Base-by-base conservation (phyloP, 2,329 filamentous ascomycete species). In the Aspergillus bombycis region DNA sequence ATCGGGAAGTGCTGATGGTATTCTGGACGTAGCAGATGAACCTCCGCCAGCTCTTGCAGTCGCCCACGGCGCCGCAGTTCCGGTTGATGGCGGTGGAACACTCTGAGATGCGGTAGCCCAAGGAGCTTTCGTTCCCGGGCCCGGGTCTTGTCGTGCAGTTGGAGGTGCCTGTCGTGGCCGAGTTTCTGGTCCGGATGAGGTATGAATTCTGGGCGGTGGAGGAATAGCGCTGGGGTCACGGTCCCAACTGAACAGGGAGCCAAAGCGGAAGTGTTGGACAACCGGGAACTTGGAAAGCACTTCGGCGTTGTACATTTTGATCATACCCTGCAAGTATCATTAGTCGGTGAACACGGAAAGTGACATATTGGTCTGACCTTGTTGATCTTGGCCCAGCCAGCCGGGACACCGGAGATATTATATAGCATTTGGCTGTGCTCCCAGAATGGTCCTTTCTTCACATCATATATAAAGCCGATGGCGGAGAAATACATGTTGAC, bases 291-390 rank as follows among this genome's bases (percentile, higher is more conserved):
- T 99, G 45, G 91, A 92, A 16, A 99, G 83, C 3, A 99, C 95
- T 81, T 99, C 95, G 21, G 92, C 95, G 69, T 96, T 93, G 81
- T 94, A 99, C 95, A 99, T 99, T 80, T 98, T 99, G 72, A 99
- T 88, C 95, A 99, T 98, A 58, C 95, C 95, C 89, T 91, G 28
- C 2, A 55, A 55, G 34, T 64, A 21, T 21, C 19, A 45, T 70
- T 53, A 69, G 55, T 32, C 32, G 6, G 11, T 14, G 2, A 2
- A 6, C 14, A 9, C 11, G 19, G 26, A 19, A 32, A 4, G 8
- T 19, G 26, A 28, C 7, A 3, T 16, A 3, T 41, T 23, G 36
- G 14, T 14, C 28, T 30, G 26, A 62, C 86, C 83, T 94, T 94
- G 79, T 99, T 98, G 73, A 99, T 97, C 82, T 99, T 99, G 41